These are phyloP conservation scores for Macaranga tanarius DNA, from an alignment of 441 rosid species.

Conservation along the genomic window DNA sequence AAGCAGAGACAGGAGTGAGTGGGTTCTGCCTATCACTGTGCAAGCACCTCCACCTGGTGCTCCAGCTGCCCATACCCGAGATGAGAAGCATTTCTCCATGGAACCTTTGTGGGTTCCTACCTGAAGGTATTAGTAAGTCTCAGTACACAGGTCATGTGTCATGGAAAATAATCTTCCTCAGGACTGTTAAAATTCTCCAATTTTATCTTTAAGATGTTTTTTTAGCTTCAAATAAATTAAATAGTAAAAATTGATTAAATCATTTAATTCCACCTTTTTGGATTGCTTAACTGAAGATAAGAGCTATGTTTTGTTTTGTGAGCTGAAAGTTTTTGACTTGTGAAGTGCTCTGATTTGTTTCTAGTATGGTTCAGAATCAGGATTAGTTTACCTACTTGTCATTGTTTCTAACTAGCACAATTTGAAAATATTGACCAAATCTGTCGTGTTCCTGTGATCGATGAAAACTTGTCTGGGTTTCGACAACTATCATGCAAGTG, in stretches of 20 bases:
- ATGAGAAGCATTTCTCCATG: conserved; percentile 57
- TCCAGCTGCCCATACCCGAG: conserved; percentile 46
- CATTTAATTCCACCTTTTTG: too few species aligned
- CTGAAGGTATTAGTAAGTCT: conserved; percentile 31
- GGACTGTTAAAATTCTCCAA: neutral
- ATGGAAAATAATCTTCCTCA: neutral
- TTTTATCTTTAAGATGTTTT: neutral
- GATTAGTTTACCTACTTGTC: too few species aligned
- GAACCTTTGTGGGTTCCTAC: conserved; percentile 74
- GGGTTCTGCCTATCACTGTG: conserved; percentile 91
- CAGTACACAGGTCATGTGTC: neutral
- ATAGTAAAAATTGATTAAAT: neutral
- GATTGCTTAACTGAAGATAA: neutral
- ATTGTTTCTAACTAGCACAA: too few species aligned
- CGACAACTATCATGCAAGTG: too few species aligned
- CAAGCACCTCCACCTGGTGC: conserved; percentile 80
- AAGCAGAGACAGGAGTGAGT: conserved; percentile 81
- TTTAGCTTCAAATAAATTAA: neutral
- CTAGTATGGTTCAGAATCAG: neutral
- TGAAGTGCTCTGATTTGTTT: neutral
- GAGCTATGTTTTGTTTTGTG: neutral
- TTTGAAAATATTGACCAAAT: too few species aligned
- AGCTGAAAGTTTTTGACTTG: neutral
- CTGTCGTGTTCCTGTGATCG: too few species aligned
- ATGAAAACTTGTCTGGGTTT: too few species aligned